These are phyloP conservation scores for Bipolaris bicolor DNA, from an alignment of 2,329 filamentous ascomycete genomes.

Conservation along the genomic window DNA sequence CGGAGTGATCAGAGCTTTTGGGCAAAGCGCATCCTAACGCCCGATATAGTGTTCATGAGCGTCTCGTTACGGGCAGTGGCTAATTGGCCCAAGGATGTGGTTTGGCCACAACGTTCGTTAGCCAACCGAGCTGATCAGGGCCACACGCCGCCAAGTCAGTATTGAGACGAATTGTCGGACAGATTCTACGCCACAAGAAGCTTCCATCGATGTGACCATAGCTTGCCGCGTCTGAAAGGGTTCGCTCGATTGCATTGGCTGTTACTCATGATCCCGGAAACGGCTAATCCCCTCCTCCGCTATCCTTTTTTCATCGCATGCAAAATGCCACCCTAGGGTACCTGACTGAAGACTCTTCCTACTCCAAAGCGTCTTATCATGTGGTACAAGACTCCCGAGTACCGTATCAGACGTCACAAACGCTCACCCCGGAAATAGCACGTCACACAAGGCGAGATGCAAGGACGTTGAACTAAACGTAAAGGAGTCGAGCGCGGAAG, in stretches of 20 bases:
- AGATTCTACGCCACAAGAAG: constrained; percentile 27
- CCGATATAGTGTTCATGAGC: constrained; percentile 5
- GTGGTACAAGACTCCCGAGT: constrained; percentile 1
- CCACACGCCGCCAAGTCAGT: constrained; percentile 22
- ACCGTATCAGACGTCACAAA: constrained; percentile 11
- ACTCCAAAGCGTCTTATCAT: constrained; percentile 2
- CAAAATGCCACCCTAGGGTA: constrained; percentile 1
- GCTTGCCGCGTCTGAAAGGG: constrained; percentile 16
- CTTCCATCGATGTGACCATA: constrained; percentile 25
- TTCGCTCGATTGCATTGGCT: constrained; percentile 19
- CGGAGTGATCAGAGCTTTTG: constrained; percentile 30
- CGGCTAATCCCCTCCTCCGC: constrained; percentile 14
- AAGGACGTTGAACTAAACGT: constrained; percentile 28
- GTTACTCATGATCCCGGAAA: constrained; percentile 16
- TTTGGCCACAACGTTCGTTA: constrained; percentile 15
- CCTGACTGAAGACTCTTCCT: neutral
- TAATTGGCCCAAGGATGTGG: constrained; percentile 18
- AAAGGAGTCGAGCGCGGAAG: constrained; percentile 21
- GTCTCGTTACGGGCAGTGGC: constrained; percentile 15
- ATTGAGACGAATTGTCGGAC: constrained; percentile 26
- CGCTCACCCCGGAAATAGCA: constrained; percentile 8
- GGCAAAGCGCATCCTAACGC: constrained; percentile 21
- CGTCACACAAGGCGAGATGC: constrained; percentile 20
- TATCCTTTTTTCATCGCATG: constrained; percentile 5
- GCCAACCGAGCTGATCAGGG: constrained; percentile 20